A percentile compares a stretch with the other conserved stretches of the same genome.
phyloP scores from a whole-genome alignment of 768 basidiomycete genomes.

The Stropharia rugosoannulata region DNA sequence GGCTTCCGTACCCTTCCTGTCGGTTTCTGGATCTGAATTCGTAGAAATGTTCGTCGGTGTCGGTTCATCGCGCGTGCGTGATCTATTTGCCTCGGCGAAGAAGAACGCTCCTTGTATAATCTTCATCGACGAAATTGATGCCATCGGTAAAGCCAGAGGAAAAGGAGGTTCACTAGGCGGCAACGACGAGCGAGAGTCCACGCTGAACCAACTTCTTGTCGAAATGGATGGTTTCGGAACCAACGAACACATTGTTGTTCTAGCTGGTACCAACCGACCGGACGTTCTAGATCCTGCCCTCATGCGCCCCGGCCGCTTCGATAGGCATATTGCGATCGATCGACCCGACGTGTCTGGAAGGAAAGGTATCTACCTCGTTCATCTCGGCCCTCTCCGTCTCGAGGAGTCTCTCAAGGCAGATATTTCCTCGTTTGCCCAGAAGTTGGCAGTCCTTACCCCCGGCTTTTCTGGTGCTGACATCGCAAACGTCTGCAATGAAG shows the following conservation, averaged over 20 bases:
- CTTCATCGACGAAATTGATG: constrained; percentile 99
- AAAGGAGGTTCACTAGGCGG: constrained; percentile 75
- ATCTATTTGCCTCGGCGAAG: constrained; percentile 96
- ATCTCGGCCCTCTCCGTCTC: constrained; percentile 82
- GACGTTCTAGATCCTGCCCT: constrained; percentile 96
- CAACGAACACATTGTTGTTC: constrained; percentile 93
- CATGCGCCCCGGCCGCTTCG: constrained; percentile 97
- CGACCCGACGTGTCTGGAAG: constrained; percentile 93
- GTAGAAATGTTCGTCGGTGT: constrained; percentile 99
- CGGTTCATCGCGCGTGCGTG: constrained; percentile 94
- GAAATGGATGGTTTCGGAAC: constrained; percentile 99
- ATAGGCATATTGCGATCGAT: constrained; percentile 94
- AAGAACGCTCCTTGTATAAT: constrained; percentile 99
- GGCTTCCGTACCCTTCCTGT: constrained; percentile 96
- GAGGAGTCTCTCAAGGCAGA: constrained; percentile 49
- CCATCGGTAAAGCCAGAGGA: constrained; percentile 93
- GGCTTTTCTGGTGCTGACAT: constrained; percentile 99
- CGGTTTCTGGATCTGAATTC: constrained; percentile 98
- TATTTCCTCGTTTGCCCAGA: constrained; percentile 70
- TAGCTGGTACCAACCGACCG: constrained; percentile 95
- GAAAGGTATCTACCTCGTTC: constrained; percentile 91
- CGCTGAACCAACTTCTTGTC: constrained; percentile 94
- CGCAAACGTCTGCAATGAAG: constrained; percentile 98
- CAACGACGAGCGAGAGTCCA: constrained; percentile 97
- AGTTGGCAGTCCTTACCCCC: constrained; percentile 93